Base-by-base conservation (phyloP, 305 asterid genomes). In the Fraxinus floribunda region DNA sequence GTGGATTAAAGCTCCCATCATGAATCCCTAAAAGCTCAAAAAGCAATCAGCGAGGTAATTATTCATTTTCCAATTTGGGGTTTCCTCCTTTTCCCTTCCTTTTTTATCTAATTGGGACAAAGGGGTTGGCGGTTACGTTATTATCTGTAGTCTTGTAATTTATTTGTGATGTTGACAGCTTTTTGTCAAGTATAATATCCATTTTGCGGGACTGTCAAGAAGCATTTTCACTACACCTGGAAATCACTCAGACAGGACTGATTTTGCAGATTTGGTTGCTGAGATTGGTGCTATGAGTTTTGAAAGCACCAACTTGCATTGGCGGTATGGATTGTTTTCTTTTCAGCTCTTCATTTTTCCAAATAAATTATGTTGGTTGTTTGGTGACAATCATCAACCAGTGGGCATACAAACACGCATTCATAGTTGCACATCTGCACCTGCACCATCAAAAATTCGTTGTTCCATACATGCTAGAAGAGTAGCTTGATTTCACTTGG, bases 21-120 rank as follows among this genome's bases (percentile, higher is more conserved):
- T 72, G 99, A 95, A 88, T 89, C 99, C 72, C 94, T 92, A 35
- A 97, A 97, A 88, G 91, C 97, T 87, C 99, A 97, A 94, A 97
- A 95, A 93, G 97, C 98, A 80, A 93, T 97, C 84, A 97, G 91
- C 62, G 99, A 97, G 99, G 99, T 95, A 80, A 88, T 75, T 84
- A 85, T 81, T 78, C 81, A 34, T 30, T 86, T 79, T 78, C 39
- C 75, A 16, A 15, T 30, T 70, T 16, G 41, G 41, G 75, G 18
- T 81, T 68, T 30, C 77, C 80, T 66, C 70, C 39, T 74, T 76
- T 77, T 41, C 80, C 39, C 15, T 57, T 26, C 73, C 22, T 46
- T 32, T 76, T 24, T 84, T 76, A 35, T 77, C 11, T 64, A 72
- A 72, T n/a, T 72, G 77, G 77, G 49, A 34, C 7, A 7, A 16